Evolutionary conservation across 163 green algal species (phyloP).

Genomic region (Scenedesmus sp.): DNA sequence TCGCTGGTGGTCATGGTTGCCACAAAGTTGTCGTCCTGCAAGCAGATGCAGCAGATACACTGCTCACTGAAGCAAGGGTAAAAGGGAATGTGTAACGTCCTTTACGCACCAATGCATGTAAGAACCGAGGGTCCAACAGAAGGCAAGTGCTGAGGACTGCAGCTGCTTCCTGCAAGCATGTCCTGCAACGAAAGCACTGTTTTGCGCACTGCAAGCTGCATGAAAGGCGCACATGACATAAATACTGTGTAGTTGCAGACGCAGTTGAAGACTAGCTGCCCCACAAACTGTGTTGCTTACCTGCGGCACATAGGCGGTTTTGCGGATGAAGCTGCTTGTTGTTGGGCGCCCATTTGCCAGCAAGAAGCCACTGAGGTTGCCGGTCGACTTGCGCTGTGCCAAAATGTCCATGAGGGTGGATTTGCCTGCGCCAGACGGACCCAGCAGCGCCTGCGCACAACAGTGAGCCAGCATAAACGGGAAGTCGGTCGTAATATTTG

Average conservation of each 20-base stretch:
- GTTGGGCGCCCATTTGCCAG: conserved; percentile 59
- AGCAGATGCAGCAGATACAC: neutral
- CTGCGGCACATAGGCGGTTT: conserved; percentile 59
- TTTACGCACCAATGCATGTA: too few species aligned
- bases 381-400: conserved; percentile 58
- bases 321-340: conserved; percentile 45
- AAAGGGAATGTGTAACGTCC: too few species aligned
- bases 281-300: neutral
- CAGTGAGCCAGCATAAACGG: neutral
- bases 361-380: conserved; percentile 48
- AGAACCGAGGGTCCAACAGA: neutral
- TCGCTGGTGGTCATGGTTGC: conserved; percentile 56
- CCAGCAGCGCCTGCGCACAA: conserved; percentile 59
- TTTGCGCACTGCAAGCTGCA: neutral
- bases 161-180: neutral
- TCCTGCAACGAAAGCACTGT: neutral
- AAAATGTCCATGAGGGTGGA: conserved; percentile 69
- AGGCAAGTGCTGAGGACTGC: neutral
- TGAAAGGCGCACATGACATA: neutral
- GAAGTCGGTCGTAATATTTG: neutral
- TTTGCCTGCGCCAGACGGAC: conserved; percentile 69
- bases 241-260: neutral
- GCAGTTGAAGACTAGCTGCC: neutral
- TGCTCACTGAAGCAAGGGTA: neutral
- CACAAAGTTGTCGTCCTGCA: conserved; percentile 65